Conservation (phyloP, 2,329 filamentous ascomycete species). For the Verticillium nonalfalfae region DNA sequence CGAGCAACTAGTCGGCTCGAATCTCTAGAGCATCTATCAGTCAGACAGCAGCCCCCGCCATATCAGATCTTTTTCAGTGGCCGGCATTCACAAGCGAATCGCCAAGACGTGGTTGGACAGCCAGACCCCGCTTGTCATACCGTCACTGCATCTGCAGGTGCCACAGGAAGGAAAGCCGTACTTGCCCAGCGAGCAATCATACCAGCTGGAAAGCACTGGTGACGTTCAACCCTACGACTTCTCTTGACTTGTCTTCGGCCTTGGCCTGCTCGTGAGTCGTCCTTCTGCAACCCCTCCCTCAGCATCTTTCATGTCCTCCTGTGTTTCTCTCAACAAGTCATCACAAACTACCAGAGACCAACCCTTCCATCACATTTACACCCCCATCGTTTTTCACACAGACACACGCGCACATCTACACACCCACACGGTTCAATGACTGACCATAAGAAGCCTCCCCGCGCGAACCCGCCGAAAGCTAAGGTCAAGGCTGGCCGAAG, state of each 20-base stretch:
- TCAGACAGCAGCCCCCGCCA: not conserved
- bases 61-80: too few relatives aligned
- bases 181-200: not conserved
- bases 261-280: not conserved
- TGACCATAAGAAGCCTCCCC: not conserved
- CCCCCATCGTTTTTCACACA: not conserved
- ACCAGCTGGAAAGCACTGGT: not conserved
- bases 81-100: too few relatives aligned
- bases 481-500: not conserved
- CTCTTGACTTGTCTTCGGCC: not conserved
- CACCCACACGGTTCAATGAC: not conserved
- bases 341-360: not conserved
- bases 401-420: not conserved
- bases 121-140: not conserved
- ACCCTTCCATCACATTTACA: not conserved
- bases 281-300: not conserved
- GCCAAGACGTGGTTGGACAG: not conserved
- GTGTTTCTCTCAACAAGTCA: not conserved
- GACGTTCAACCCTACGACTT: not conserved
- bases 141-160: not conserved
- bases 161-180: not conserved
- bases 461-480: not conserved
- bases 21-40: not conserved
- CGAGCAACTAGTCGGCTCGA: too few relatives aligned
- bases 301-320: not conserved